Evolutionary conservation across 2,329 filamentous ascomycete genomes (phyloP).

Genomic region (Penicillium sp.): DNA sequence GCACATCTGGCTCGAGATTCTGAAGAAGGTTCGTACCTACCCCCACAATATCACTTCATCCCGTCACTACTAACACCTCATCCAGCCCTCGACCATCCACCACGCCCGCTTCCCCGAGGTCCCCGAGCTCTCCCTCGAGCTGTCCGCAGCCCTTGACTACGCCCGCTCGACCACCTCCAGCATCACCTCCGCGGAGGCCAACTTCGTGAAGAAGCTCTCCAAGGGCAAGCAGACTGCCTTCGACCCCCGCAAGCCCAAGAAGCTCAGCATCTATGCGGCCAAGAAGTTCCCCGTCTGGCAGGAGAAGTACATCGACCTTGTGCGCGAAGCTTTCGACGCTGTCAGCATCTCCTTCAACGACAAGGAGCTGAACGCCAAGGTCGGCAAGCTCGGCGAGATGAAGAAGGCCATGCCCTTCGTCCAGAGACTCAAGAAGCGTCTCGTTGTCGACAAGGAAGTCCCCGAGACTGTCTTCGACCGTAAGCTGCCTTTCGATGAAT

Average conservation of each 20-base stretch:
- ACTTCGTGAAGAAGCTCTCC: conserved; percentile 67
- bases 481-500: conserved; percentile 80
- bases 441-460: conserved; percentile 62
- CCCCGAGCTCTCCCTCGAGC: conserved; percentile 53
- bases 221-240: conserved; percentile 83
- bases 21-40: conserved; percentile 67
- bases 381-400: conserved; percentile 69
- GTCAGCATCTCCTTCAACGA: conserved; percentile 60
- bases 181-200: conserved; percentile 77
- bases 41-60: no score
- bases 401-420: conserved; percentile 99
- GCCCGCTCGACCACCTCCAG: conserved; percentile 64
- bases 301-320: conserved; percentile 73
- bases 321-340: conserved; percentile 61
- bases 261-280: conserved; percentile 75
- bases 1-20: conserved; percentile 84
- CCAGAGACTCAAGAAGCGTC: conserved; percentile 72
- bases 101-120: conserved; percentile 66
- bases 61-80: no score
- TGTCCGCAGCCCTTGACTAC: conserved; percentile 74
- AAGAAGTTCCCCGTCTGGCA: conserved; percentile 82
- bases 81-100: conserved; percentile 57
- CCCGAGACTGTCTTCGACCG: conserved; percentile 65
- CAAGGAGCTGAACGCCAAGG: conserved; percentile 67
- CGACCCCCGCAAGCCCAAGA: conserved; percentile 86